Evolutionary conservation across 2,329 filamentous ascomycete genomes (phyloP).

Genomic region (Sarocladium kiliense): DNA sequence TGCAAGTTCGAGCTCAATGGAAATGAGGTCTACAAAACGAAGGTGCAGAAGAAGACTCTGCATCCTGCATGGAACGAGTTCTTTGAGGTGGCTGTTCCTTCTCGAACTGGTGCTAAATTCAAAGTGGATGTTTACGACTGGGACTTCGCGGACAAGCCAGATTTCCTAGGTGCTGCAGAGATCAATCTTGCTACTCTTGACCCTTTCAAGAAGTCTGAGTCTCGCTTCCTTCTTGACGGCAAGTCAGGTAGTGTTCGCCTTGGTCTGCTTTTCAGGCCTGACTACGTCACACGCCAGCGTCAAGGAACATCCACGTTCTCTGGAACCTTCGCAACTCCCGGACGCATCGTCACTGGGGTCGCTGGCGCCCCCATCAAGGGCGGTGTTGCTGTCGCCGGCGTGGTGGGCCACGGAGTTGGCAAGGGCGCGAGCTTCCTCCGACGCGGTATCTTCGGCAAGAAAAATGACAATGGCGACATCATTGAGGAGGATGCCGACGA

Average conservation of each 20-base stretch:
- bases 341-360: slow-evolving; percentile 77
- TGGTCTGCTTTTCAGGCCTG: slow-evolving; percentile 85
- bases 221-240: slow-evolving; percentile 72
- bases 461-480: slow-evolving; percentile 54
- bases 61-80: slow-evolving; percentile 94
- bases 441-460: slow-evolving; percentile 72
- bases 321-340: slow-evolving; percentile 79
- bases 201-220: slow-evolving; percentile 76
- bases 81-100: slow-evolving; percentile 80
- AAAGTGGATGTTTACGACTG: slow-evolving; percentile 84
- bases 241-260: slow-evolving; percentile 82
- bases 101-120: slow-evolving; percentile 80
- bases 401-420: slow-evolving; percentile 72
- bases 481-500: slow-evolving; percentile 29
- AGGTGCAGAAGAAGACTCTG: slow-evolving; percentile 93
- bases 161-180: slow-evolving; percentile 72
- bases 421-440: slow-evolving; percentile 89
- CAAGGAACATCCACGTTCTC: slow-evolving; percentile 92
- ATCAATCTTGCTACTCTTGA: slow-evolving; percentile 78
- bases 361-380: slow-evolving; percentile 92
- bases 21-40: slow-evolving; percentile 89
- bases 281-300: slow-evolving; percentile 80
- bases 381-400: slow-evolving; percentile 68
- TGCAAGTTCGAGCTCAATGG: slow-evolving; percentile 91
- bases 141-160: slow-evolving; percentile 93